Conservation (phyloP, 768 basidiomycete genomes). For the Imleria badia region DNA sequence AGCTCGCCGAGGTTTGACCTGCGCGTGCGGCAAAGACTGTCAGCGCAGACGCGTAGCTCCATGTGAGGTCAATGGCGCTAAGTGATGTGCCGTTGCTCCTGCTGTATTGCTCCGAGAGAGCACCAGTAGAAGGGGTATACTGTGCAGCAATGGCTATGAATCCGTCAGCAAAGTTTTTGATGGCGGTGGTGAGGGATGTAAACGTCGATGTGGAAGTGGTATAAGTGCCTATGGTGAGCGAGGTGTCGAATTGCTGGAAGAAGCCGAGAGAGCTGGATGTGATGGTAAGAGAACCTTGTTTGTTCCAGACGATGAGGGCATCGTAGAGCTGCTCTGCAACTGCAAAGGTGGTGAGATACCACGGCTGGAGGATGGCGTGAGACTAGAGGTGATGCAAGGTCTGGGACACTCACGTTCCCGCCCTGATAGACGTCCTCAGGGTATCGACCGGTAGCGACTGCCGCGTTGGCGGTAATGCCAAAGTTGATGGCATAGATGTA, state of each 20-base stretch:
- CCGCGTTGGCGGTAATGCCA: slow-evolving; percentile 49
- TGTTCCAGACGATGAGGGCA: slow-evolving; percentile 64
- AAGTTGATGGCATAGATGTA: slow-evolving; percentile 64
- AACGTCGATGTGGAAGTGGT: slow-evolving; percentile 46
- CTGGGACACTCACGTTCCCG: slow-evolving; percentile 56
- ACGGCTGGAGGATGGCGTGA: slow-evolving; percentile 46
- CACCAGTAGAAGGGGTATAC: slow-evolving; percentile 62
- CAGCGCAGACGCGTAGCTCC: slow-evolving; percentile 72
- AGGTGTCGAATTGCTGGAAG: slow-evolving; percentile 60
- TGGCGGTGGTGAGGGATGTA: slow-evolving; percentile 45
- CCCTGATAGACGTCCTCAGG: slow-evolving; percentile 69
- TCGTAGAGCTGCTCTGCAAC: slow-evolving; percentile 82
- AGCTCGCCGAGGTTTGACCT: slow-evolving; percentile 49
- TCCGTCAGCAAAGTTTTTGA: slow-evolving; percentile 62
- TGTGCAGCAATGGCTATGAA: slow-evolving; percentile 57
- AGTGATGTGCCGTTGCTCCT: slow-evolving; percentile 49
- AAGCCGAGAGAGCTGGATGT: slow-evolving; percentile 67
- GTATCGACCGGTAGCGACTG: slow-evolving; percentile 78
- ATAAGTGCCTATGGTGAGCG: slow-evolving; percentile 55
- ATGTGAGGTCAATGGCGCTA: slow-evolving; percentile 69
- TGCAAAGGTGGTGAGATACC: slow-evolving; percentile 72
- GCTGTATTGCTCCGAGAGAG: slow-evolving; percentile 63
- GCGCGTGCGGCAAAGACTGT: slow-evolving; percentile 60
- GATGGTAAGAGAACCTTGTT: slow-evolving; percentile 48
- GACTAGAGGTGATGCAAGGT: not conserved